phyloP scores from a whole-genome alignment of 2,329 filamentous ascomycete genomes.

The Arthrobotrys sinensis region DNA sequence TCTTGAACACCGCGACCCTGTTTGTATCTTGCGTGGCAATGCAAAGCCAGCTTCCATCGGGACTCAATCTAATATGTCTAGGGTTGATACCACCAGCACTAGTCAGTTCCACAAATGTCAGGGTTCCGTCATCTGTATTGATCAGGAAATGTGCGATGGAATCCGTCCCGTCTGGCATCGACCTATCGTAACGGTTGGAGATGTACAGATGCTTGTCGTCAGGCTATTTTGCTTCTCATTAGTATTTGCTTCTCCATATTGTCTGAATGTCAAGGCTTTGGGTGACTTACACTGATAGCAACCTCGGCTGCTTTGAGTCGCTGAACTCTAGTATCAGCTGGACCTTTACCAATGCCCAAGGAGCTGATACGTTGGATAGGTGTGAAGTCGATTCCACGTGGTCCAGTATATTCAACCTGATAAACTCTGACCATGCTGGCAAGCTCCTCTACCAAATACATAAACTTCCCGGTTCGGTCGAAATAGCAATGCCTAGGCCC shows the following conservation, averaged over 20 bases:
- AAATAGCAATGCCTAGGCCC: conserved; percentile 79
- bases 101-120: conserved; percentile 74
- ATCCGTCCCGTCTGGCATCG: conserved; percentile 71
- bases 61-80: conserved; percentile 72
- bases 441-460: conserved; percentile 76
- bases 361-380: conserved; percentile 71
- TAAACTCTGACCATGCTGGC: conserved; percentile 74
- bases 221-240: conserved; percentile 68
- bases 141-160: conserved; percentile 77
- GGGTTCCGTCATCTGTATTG: conserved; percentile 71
- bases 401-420: conserved; percentile 71
- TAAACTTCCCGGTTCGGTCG: conserved; percentile 67
- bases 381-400: conserved; percentile 59
- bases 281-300: conserved; percentile 72
- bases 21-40: conserved; percentile 77
- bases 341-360: conserved; percentile 67
- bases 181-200: conserved; percentile 77
- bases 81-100: conserved; percentile 77
- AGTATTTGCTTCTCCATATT: not conserved
- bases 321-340: conserved; percentile 33
- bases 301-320: conserved; percentile 73
- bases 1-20: conserved; percentile 75
- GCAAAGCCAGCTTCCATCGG: conserved; percentile 76
- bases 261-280: not conserved
- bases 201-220: conserved; percentile 77